Base-by-base conservation (phyloP, 225 moss, liverwort and hornwort species). In the Sphagnum contortum region DNA sequence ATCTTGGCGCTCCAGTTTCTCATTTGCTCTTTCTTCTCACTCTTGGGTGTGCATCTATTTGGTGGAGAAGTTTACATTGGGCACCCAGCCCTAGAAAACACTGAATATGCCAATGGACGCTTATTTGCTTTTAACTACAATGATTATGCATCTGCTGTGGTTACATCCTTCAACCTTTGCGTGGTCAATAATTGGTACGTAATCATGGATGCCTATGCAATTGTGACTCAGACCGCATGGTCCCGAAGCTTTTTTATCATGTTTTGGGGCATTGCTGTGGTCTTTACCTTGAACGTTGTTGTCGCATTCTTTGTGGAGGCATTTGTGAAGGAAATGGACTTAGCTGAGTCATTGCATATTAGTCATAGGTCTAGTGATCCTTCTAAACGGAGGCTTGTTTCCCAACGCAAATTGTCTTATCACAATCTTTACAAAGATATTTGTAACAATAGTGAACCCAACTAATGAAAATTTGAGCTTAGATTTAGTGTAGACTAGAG, bases 161-260 rank as follows among this genome's bases (percentile, higher is more conserved):
- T 74, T 50, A 83, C 94, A 0, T 83, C 91, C 61, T 94, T 94
- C 67, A 94, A 91, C 63, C 61, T 94, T 49, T 91, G 91, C 68
- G 59, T 94, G 44, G 87, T 94, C 7, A 94, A 94, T 76, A 94
- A 94, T 69, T 94, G 91, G 94, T 89, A 75, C 10, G 85, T 85
- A 6, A 73, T 91, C 48, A 94, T 91, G 94, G 94, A 94, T 44
- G 94, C 87, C 29, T 82, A 88, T 13, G 80, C 71, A 10, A 58
- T 83, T 2, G 85, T 76, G 51, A 75, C 91, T 0, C 76, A 69
- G 12, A 79, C 76, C 44, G 58, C 66, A 2, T 94, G 82, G 91
- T 65, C 86, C 3, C 79, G 89, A 61, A 69, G 58, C 47, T 91
- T 87, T 74, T 94, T 94, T 69, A 61, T 94, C 50, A 47, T 8